Base-by-base conservation (phyloP, 495 filamentous ascomycete species). In the Penicillium longicatenatum region DNA sequence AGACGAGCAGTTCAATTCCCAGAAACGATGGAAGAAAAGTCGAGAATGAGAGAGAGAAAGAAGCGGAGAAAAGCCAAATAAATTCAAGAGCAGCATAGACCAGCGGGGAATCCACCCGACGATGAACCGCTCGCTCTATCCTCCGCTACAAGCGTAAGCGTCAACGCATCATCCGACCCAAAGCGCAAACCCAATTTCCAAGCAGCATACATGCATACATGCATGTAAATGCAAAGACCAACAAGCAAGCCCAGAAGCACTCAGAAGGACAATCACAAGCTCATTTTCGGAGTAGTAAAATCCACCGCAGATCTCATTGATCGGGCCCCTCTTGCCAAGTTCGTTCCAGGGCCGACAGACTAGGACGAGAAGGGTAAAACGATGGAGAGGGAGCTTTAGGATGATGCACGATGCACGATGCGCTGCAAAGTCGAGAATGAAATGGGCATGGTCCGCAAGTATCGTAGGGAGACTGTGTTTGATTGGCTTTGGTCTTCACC, bases 311-410 rank as follows among this genome's bases (percentile, higher is more conserved):
- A 51, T 51, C 31, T 46, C 20, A 14, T 39, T 39, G 37, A 16
- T 11, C 12, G 31, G 17, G 12, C n/a, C 19, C 31, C 31, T 52
- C 20, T 24, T 21, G 16, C 50, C 33, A 24, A 37, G 49, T 29
- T 12, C 10, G 3, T 10, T 10, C 10, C 29, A 17, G 11, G 19
- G 48, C 17, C 29, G 26, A 26, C 26, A 39, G 29, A 43, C 50
- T 52, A 52, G 20, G 22, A 52, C 50, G 20, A 42, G 22, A 41
- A 29, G n/a, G 35, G 50, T 22, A 29, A 52, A 52, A 16, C 6
- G 50, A 43, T 29, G 50, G 50, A 52, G 50, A 52, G n/a, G 47
- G 9, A 33, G 31, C 31, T 35, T 35, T 33, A 11, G 21, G 6
- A 50, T 11, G 26, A 26, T 50, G 4, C n/a, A 50, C 22, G 14